Conservation (phyloP, 768 basidiomycete species). For the Erythrobasidium yunnanense region DNA sequence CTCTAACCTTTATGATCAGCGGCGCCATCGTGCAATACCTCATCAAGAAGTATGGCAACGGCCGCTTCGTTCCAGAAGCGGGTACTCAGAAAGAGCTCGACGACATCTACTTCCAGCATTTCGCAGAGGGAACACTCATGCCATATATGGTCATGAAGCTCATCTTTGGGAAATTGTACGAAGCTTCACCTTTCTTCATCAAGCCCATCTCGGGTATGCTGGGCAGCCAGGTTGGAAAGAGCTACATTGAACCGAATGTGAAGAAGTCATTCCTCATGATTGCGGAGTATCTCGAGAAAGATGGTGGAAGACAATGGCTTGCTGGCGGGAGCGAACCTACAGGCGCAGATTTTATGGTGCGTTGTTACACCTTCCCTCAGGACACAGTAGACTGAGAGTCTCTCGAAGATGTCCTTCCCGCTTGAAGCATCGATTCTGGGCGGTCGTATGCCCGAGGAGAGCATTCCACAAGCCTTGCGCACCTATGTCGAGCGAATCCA, state of each 20-base stretch:
- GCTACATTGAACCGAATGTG: conserved; percentile 39
- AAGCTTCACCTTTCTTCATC: conserved; percentile 43
- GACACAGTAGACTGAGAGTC: neutral
- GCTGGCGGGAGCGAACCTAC: conserved; percentile 46
- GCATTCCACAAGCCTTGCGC: neutral
- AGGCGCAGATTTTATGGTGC: conserved; percentile 43
- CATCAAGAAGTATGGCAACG: conserved; percentile 44
- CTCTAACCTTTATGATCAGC: neutral
- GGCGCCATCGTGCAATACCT: conserved; percentile 44
- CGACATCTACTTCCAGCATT: conserved; percentile 42
- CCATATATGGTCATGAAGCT: conserved; percentile 44
- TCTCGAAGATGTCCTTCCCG: conserved; percentile 39
- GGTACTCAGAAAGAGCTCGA: conserved; percentile 12
- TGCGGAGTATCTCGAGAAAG: conserved; percentile 43
- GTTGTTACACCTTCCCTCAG: conserved; percentile 41
- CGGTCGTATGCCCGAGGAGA: conserved; percentile 3
- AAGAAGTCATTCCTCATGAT: conserved; percentile 39
- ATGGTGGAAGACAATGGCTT: conserved; percentile 38
- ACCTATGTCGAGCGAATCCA: conserved; percentile 13
- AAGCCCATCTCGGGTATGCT: conserved; percentile 37
- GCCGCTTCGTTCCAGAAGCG: conserved; percentile 25
- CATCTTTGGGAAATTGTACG: conserved; percentile 41
- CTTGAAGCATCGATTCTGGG: conserved; percentile 39
- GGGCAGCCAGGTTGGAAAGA: conserved; percentile 16
- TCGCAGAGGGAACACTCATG: conserved; percentile 46